Percentiles rank a stretch among this genome's conserved stretches.
Evolutionary conservation across 371 early-diverging fungal genomes (phyloP).

Genomic region (Syncephalastrum monosporum): DNA sequence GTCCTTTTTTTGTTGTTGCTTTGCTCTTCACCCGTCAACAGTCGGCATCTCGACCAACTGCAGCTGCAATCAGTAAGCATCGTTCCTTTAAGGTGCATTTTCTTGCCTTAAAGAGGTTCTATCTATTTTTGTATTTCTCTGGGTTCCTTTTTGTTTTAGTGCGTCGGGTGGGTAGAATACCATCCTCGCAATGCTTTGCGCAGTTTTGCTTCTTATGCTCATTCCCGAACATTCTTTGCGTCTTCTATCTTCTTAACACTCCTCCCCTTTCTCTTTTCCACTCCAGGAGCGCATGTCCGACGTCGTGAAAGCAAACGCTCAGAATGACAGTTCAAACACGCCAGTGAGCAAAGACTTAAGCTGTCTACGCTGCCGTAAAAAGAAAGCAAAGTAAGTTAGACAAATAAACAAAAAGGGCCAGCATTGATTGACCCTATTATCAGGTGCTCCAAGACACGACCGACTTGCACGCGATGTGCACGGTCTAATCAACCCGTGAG

Average conservation of each 20-base stretch:
- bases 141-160: no score
- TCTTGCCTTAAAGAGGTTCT: no score
- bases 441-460: constrained; percentile 53
- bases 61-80: no score
- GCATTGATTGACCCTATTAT: not conserved
- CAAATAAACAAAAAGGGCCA: constrained; percentile 1
- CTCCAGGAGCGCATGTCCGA: not conserved
- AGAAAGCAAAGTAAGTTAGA: constrained; percentile 52
- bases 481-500: constrained; percentile 50
- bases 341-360: constrained; percentile 37
- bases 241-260: constrained; percentile 7
- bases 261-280: not conserved
- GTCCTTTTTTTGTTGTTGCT: no score
- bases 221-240: not conserved
- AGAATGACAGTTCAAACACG: constrained; percentile 4
- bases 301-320: constrained; percentile 1
- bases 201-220: not conserved
- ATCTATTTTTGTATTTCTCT: no score
- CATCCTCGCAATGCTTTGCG: not conserved
- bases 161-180: no score
- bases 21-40: no score
- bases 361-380: constrained; percentile 50
- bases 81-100: no score
- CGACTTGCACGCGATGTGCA: constrained; percentile 47
- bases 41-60: no score